Conservation (phyloP, 257 asterid genomes). For the Solanum peruvianum region DNA sequence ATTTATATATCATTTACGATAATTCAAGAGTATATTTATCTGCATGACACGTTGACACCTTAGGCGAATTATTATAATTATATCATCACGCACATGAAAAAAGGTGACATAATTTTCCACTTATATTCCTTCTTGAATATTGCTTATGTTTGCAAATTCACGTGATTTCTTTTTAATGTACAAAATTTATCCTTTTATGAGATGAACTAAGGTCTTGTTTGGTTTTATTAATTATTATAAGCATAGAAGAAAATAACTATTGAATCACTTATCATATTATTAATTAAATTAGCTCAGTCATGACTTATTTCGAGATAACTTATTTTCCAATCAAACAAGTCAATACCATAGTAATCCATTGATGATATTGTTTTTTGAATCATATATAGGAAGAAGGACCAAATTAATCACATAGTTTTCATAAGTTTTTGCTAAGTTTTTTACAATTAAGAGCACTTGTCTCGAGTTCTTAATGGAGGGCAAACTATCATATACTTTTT, state of each 20-base stretch:
- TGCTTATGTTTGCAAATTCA: not conserved
- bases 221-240: not conserved
- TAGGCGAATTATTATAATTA: not conserved
- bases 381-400: not conserved
- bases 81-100: not conserved
- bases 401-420: not conserved
- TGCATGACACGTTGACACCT: not conserved
- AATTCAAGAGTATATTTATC: accelerated
- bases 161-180: not conserved
- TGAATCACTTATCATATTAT: not conserved
- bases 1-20: too few relatives aligned
- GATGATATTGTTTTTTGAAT: not conserved
- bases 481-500: not conserved
- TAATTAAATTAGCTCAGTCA: too few relatives aligned
- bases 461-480: not conserved
- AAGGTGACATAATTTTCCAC: not conserved
- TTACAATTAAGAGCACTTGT: not conserved
- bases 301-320: accelerated
- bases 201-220: not conserved
- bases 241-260: not conserved
- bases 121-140: not conserved
- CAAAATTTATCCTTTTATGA: not conserved
- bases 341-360: not conserved
- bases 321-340: not conserved
- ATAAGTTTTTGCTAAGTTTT: not conserved